Percentiles rank a stretch among this genome's conserved stretches.
Conservation (phyloP, 805 yeast genomes). For the Ogataea trehalophila region DNA sequence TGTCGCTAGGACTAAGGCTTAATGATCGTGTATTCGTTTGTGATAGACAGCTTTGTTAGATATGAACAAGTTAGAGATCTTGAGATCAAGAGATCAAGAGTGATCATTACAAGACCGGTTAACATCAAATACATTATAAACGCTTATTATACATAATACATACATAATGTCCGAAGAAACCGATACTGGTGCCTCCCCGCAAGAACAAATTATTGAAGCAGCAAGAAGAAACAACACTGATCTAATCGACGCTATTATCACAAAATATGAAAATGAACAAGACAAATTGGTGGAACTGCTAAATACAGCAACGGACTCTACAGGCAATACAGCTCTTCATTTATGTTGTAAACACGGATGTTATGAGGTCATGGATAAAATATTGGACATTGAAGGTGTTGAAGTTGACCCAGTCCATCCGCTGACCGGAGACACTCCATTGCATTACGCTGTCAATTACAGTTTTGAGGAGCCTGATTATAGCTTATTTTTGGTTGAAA, state of each 20-base stretch:
- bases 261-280: constrained; percentile 27
- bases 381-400: constrained; percentile 84
- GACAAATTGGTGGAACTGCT: constrained; percentile 43
- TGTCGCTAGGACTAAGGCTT: not conserved
- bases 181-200: constrained; percentile 64
- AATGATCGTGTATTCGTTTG: not conserved
- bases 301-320: constrained; percentile 67
- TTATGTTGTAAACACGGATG: constrained; percentile 77
- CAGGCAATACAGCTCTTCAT: constrained; percentile 79
- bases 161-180: constrained; percentile 3
- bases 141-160: not conserved
- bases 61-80: not conserved
- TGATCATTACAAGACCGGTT: too few relatives aligned
- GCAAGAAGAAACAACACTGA: constrained; percentile 86
- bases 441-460: constrained; percentile 80
- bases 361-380: constrained; percentile 76
- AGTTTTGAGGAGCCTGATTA: constrained; percentile 78
- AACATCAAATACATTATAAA: too few relatives aligned
- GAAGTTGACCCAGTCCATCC: constrained; percentile 80
- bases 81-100: not conserved
- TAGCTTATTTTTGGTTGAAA: constrained; percentile 72
- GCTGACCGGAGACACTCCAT: constrained; percentile 78
- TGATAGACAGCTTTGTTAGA: not conserved
- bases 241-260: constrained; percentile 54
- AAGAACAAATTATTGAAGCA: constrained; percentile 80